These are phyloP conservation scores for Gossypium schwendimanii DNA, from an alignment of 441 rosid species.

Conservation along the genomic window DNA sequence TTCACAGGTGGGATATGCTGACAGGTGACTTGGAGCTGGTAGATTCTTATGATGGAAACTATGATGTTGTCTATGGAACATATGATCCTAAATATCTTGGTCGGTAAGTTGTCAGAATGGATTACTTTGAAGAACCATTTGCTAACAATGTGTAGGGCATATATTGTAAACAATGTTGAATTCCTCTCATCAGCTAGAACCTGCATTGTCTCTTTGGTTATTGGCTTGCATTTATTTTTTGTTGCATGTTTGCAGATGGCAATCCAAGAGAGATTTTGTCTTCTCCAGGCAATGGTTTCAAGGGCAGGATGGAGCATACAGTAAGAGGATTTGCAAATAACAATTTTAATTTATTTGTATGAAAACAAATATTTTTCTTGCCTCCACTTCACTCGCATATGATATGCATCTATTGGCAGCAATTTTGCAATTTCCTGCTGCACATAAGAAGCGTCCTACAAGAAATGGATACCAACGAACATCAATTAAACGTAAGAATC, in stretches of 20 bases:
- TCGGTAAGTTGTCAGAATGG: slow-evolving; percentile 41
- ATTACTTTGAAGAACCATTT: neutral
- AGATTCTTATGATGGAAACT: slow-evolving; percentile 86
- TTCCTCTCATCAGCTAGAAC: neutral
- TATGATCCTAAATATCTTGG: slow-evolving; percentile 79
- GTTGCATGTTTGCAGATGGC: slow-evolving; percentile 64
- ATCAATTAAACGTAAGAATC: slow-evolving; percentile 70
- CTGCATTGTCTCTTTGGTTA: neutral
- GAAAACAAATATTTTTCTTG: slow-evolving; percentile 14
- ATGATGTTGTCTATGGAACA: slow-evolving; percentile 76
- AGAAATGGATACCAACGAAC: slow-evolving; percentile 82
- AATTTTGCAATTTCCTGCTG: slow-evolving; percentile 84
- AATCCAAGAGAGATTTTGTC: slow-evolving; percentile 83
- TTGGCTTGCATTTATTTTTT: slow-evolving; percentile 16
- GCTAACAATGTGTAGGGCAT: neutral
- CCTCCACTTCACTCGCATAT: slow-evolving; percentile 20
- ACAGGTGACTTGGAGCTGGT: slow-evolving; percentile 82
- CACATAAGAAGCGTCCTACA: slow-evolving; percentile 68
- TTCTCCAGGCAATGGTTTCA: slow-evolving; percentile 98
- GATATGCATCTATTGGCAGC: slow-evolving; percentile 40
- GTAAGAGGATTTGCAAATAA: slow-evolving; percentile 43
- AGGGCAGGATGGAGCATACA: slow-evolving; percentile 94
- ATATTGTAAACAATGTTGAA: neutral
- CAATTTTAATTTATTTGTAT: neutral
- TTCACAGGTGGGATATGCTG: slow-evolving; percentile 92